phyloP scores from a whole-genome alignment of 2,329 filamentous ascomycete genomes.

The Fusarium poae region DNA sequence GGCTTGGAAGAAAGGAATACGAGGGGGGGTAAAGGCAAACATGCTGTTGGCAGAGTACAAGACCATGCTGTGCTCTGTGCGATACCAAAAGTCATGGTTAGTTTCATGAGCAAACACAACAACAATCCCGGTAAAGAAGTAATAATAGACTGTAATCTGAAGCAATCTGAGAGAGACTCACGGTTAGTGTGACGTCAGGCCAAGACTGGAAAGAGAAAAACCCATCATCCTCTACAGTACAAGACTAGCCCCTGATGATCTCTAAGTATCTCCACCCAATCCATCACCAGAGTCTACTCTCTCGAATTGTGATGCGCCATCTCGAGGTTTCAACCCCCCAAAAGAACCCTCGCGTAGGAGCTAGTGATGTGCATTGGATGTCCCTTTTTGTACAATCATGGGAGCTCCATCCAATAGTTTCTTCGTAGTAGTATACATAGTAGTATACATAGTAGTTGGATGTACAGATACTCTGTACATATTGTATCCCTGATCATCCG shows the following conservation, averaged over 20 bases:
- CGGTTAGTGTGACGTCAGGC: slow-evolving; percentile 35
- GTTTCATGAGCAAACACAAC: slow-evolving; percentile 42
- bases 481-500: slow-evolving; percentile 33
- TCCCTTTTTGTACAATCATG: slow-evolving; percentile 34
- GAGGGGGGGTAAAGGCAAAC: slow-evolving; percentile 17
- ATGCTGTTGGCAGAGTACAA: slow-evolving; percentile 20
- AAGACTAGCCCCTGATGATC: slow-evolving; percentile 40
- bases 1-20: slow-evolving; percentile 7
- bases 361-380: slow-evolving; percentile 41
- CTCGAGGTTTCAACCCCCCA: slow-evolving; percentile 13
- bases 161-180: slow-evolving; percentile 2
- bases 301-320: slow-evolving; percentile 41
- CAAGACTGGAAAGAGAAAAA: slow-evolving; percentile 7
- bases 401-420: slow-evolving; percentile 14
- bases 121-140: neutral
- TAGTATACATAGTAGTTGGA: no score
- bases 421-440: neutral
- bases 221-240: slow-evolving; percentile 7
- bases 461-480: no score
- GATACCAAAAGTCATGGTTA: slow-evolving; percentile 4
- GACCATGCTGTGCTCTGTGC: slow-evolving; percentile 8
- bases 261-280: slow-evolving; percentile 28
- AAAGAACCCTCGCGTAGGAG: slow-evolving; percentile 5
- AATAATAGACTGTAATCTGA: slow-evolving; percentile 8
- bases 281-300: slow-evolving; percentile 14